Base-by-base conservation (phyloP, 2,329 filamentous ascomycete genomes). In the Remersonia thermophila region DNA sequence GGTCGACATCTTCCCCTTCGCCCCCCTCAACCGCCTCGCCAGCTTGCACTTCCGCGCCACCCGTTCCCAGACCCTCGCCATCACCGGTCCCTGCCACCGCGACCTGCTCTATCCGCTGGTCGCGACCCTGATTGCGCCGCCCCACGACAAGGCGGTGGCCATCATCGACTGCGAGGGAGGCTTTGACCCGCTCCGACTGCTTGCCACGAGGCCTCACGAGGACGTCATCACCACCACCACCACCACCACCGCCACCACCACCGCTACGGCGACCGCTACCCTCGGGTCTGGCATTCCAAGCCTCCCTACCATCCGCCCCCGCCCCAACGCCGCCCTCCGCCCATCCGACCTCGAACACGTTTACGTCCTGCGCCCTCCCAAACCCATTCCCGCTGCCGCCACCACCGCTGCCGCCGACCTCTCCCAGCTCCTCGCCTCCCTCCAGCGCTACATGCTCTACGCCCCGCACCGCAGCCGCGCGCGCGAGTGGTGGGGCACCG, bases 401-500 rank as follows among this genome's bases (percentile, higher is more conserved):
- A 23, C 20, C 20, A 8, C 34, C 20, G 9, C 20, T 9, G 9
- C 20, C 20, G 9, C 20, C 20, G 9, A 44, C 17, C 35, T 49
- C 8, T 39, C 43, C 5, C 53, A 55, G 3, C 48, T 63, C 4
- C 48, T 71, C 6, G 50, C 56, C 2, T 56, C 58, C 0, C 61
- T 64, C 3, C 59, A 65, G 33, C 47, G 56, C 29, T 65, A 62
- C 48, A 69, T 74, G 58, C 53, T 74, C 4, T 75, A 76, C 50
- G 59, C 61, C 3, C 40, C 50, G 6, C 59, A 61, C 40, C 50
- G 47, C 27, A 72, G 66, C 42, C 56, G 58, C 4, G 52, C 47
- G 17, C 61, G 71, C 3, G 60, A 64, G 40, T 73, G 66, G 63
- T 76, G 72, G 71, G 71, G 72, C n/a, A 71, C 67, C 2, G 46